Evolutionary conservation across 2,329 filamentous ascomycete species (phyloP).

Genomic region (Chalaropsis ovoidea): DNA sequence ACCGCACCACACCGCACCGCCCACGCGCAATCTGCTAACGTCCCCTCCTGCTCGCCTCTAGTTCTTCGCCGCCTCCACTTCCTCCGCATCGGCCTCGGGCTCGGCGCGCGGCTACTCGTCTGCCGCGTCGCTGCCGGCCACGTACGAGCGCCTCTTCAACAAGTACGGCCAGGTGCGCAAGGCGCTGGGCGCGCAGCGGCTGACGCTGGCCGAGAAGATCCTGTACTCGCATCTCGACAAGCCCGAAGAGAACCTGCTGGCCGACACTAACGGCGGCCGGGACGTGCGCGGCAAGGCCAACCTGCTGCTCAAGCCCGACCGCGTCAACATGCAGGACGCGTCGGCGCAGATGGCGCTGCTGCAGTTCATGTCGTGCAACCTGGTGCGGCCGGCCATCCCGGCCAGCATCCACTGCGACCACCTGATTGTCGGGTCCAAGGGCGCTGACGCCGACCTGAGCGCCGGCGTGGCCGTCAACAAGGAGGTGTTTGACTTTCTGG

Average conservation of each 20-base stretch:
- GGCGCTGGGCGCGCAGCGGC: constrained; percentile 55
- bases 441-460: constrained; percentile 74
- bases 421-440: constrained; percentile 90
- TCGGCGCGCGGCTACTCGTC: constrained; percentile 34
- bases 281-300: constrained; percentile 81
- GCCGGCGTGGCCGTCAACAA: constrained; percentile 83
- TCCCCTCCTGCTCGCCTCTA: neutral
- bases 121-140: constrained; percentile 46
- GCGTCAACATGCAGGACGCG: constrained; percentile 98
- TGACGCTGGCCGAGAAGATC: constrained; percentile 96
- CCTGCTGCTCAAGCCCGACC: constrained; percentile 91
- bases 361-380: constrained; percentile 95
- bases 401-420: constrained; percentile 99
- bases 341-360: constrained; percentile 96
- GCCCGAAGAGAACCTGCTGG: constrained; percentile 75
- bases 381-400: constrained; percentile 81
- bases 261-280: constrained; percentile 70
- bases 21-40: neutral
- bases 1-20: neutral
- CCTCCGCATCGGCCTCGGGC: constrained; percentile 31
- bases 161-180: constrained; percentile 65
- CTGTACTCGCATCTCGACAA: constrained; percentile 91
- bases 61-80: constrained; percentile 28
- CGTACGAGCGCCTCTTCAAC: constrained; percentile 70
- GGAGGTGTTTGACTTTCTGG: constrained; percentile 95